Evolutionary conservation across 768 basidiomycete species (phyloP), one percentile per base, ranked within the genome.

Genomic region (Suillus subaureus): DNA sequence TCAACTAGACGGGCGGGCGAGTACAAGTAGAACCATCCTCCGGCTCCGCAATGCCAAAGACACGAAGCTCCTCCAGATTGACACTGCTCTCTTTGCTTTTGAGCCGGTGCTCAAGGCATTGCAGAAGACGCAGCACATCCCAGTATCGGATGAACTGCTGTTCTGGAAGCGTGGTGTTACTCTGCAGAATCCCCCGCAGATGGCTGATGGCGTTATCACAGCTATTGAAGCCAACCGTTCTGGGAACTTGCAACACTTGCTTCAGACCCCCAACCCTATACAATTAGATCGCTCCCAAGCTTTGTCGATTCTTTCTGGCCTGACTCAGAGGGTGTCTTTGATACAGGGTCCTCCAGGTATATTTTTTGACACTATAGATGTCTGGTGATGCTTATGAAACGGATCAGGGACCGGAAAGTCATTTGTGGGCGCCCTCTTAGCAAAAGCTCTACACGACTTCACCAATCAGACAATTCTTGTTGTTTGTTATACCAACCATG

Each of bases 341-440:
- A 85, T 89, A 31, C 88, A 89, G 76, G 88, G 88, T 2, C 88
- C 88, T 0, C 88, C 88, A 56, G 88, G 88, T 88, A 73, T 47
- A 79, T 73, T 33, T 8, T 63, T 26, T 63, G n/a, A 62, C 4
- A 3, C 16, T 37, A 12, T 18, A 9, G 16, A 58, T 18, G 11
- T 11, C 18, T 28, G 28, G 16, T n/a, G 4, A 61, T 12, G 21
- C 31, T 64, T 45, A 39, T 37, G 6, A 26, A 13, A 4, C 9
- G 11, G 13, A 6, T 23, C 42, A 88, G 88, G 88, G 1, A 89
- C 88, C 1, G 88, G 88, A 9, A 89, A 89, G 66, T 88, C 86
- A 0, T 88, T 88, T 70, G 83, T 89, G 39, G 88, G 88, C 1
- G 85, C 86, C 0, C 75, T 89, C 0, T 71, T 88, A 4, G 86